Conservation (phyloP, 768 basidiomycete genomes). For the Dacryopinax primogenitus region DNA sequence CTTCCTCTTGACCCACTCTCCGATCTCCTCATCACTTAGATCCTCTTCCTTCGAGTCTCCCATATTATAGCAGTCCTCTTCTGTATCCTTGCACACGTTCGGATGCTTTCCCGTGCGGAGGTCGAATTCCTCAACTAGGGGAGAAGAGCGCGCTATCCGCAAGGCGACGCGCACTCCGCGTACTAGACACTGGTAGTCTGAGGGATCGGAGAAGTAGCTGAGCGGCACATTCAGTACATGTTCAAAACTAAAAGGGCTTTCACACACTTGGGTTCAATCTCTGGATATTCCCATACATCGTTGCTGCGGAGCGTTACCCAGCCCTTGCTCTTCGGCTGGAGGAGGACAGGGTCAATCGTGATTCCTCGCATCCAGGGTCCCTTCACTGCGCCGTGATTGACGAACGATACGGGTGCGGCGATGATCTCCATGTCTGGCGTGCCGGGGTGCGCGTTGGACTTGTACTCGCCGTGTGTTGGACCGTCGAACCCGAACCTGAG, state of each 20-base stretch:
- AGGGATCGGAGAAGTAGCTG: constrained; percentile 34
- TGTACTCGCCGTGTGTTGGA: neutral
- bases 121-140: constrained; percentile 14
- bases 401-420: constrained; percentile 9
- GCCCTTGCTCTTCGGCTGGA: constrained; percentile 15
- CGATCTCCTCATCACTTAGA: constrained; percentile 17
- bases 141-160: constrained; percentile 24
- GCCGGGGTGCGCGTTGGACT: neutral
- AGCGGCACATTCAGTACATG: neutral
- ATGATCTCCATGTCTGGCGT: constrained; percentile 15
- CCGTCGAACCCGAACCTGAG: neutral
- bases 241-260: neutral
- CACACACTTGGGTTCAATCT: constrained; percentile 20
- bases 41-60: neutral
- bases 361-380: neutral
- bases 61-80: neutral
- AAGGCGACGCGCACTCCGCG: constrained; percentile 33
- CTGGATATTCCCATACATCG: constrained; percentile 21
- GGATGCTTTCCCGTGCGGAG: constrained; percentile 17
- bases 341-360: neutral
- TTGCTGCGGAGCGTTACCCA: constrained; percentile 20
- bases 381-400: neutral
- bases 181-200: constrained; percentile 32
- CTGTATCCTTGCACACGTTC: constrained; percentile 18
- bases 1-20: constrained; percentile 14